Evolutionary conservation across 495 filamentous ascomycete species (phyloP).

Genomic region (Aspergillus campestris): DNA sequence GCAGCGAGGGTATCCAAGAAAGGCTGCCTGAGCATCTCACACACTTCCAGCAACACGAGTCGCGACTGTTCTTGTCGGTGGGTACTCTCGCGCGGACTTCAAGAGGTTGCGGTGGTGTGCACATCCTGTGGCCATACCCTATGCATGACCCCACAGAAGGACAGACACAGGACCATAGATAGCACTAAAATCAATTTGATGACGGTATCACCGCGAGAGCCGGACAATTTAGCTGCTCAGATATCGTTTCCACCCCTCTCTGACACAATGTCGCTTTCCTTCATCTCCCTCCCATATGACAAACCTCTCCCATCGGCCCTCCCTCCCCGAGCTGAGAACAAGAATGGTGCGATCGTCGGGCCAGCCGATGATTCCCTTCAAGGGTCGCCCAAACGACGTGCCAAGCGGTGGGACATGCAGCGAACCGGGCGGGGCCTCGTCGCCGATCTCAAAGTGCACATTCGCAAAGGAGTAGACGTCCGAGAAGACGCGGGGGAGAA

Average conservation of each 20-base stretch:
- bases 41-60: too few species aligned
- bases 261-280: slow-evolving; percentile 49
- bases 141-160: too few species aligned
- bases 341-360: slow-evolving; percentile 55
- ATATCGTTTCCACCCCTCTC: slow-evolving; percentile 80
- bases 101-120: too few species aligned
- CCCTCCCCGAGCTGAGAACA: slow-evolving; percentile 72
- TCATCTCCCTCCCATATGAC: slow-evolving; percentile 54
- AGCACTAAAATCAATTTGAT: slow-evolving; percentile 1
- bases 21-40: too few species aligned
- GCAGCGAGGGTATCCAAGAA: too few species aligned
- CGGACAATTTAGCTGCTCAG: slow-evolving; percentile 35
- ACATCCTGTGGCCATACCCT: too few species aligned
- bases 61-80: too few species aligned
- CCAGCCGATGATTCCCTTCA: slow-evolving; percentile 76
- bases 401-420: slow-evolving; percentile 33
- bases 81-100: too few species aligned
- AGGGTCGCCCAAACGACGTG: slow-evolving; percentile 46
- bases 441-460: slow-evolving; percentile 68
- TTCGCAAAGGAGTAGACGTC: slow-evolving; percentile 76
- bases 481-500: slow-evolving; percentile 72
- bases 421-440: slow-evolving; percentile 47
- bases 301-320: slow-evolving; percentile 81
- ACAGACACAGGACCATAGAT: background rate
- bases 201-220: too few species aligned